Evolutionary conservation across 2,329 filamentous ascomycete species (phyloP), one percentile per base, ranked within the genome.

Genomic region (Phialemoniopsis sp.): DNA sequence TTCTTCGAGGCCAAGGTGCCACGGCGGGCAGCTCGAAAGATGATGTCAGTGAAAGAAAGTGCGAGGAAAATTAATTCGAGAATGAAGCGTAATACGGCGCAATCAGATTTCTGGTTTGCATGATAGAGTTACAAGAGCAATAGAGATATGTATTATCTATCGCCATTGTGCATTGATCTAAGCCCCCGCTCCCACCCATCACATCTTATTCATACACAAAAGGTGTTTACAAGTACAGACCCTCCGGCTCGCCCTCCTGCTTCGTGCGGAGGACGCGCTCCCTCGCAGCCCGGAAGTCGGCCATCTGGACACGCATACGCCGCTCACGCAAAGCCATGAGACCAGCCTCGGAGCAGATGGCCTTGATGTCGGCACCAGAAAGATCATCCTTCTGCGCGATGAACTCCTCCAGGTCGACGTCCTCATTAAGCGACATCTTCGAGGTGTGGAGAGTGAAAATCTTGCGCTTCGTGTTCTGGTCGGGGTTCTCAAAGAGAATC

Each of bases 231-330:
- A 98, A 82, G 72, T 98, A 98, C 78, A 98, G 70, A 53, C 93
- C 93, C 71, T 98, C 93, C 1, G 94, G 93, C 69, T 97, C 94
- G 52, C 91, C 91, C 72, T 98, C 93, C 58, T 86, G 93, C 83
- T 98, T 98, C 36, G 94, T 98, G 72, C 95, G 94, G 64, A 98
- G 76, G 46, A 98, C 94, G 50, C 89, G 83, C 69, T 98, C 93
- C 54, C 91, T 80, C 17, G 93, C 93, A 41, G 89, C 77, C 40
- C 93, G 76, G 76, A 98, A 98, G 66, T 98, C 93, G 8, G 90
- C 88, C 93, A 98, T 98, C 67, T 97, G 91, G 42, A 98, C 93
- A 40, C 91, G 82, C 93, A 98, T 98, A 58, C 93, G 83, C 48
- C 93, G 80, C 72, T 98, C 93, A 52, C 93, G 81, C 47, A 98